Evolutionary conservation across 805 yeast genomes (phyloP).

Genomic region (Kodamaea nitidulidarum): DNA sequence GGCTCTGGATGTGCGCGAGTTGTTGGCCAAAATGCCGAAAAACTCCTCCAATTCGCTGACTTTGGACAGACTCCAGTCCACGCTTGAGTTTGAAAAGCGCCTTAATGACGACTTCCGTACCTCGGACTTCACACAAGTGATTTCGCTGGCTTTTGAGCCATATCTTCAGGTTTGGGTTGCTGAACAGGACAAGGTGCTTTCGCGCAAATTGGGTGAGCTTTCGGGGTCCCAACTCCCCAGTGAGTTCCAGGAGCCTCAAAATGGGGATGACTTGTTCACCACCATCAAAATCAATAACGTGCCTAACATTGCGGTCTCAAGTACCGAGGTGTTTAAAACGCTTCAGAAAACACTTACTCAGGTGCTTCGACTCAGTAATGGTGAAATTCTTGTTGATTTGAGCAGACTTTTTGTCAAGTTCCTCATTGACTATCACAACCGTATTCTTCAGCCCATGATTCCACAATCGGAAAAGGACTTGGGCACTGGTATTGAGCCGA

Average conservation of each 20-base stretch:
- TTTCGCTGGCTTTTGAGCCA: slow-evolving; percentile 75
- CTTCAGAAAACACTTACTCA: slow-evolving; percentile 73
- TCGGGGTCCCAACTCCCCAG: slow-evolving; percentile 51
- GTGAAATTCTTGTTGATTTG: slow-evolving; percentile 49
- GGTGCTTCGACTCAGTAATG: slow-evolving; percentile 39
- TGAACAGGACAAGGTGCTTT: slow-evolving; percentile 68
- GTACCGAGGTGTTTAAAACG: slow-evolving; percentile 78
- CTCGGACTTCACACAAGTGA: slow-evolving; percentile 40
- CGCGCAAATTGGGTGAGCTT: slow-evolving; percentile 57
- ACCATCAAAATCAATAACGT: slow-evolving; percentile 44
- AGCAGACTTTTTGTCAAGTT: slow-evolving; percentile 61
- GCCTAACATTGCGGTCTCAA: slow-evolving; percentile 73
- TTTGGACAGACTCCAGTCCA: slow-evolving; percentile 64
- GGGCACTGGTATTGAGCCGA: slow-evolving; percentile 50
- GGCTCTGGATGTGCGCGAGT: slow-evolving; percentile 55
- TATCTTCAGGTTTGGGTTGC: slow-evolving; percentile 80
- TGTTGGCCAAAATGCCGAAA: slow-evolving; percentile 34
- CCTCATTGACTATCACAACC: slow-evolving; percentile 44
- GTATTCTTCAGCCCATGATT: slow-evolving; percentile 36
- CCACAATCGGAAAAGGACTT: slow-evolving; percentile 44
- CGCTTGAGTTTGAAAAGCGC: slow-evolving; percentile 79
- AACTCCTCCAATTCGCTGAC: slow-evolving; percentile 27
- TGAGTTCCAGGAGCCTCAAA: slow-evolving; percentile 22
- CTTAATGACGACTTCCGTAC: slow-evolving; percentile 61
- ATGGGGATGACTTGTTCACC: slow-evolving; percentile 27